Conservation (phyloP, 2,329 filamentous ascomycete genomes). For the Hypoxylon sp. region DNA sequence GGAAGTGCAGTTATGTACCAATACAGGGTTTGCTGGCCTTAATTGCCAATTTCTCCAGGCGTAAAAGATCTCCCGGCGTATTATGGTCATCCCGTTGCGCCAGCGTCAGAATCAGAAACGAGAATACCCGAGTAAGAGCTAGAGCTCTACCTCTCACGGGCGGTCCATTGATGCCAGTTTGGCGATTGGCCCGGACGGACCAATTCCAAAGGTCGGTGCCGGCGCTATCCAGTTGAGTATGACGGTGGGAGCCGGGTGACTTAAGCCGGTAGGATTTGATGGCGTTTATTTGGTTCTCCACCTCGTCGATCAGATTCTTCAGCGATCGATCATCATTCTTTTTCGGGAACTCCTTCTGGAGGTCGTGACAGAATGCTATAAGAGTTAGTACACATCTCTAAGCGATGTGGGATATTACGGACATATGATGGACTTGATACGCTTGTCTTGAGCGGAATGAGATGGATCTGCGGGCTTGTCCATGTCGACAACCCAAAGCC, state of each 20-base stretch:
- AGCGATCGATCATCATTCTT: constrained; percentile 40
- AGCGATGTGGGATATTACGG: constrained; percentile 37
- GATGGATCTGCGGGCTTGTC: constrained; percentile 17
- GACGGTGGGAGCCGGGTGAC: constrained; percentile 43
- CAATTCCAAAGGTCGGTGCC: constrained; percentile 73
- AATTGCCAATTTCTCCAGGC: constrained; percentile 69
- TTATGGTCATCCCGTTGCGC: constrained; percentile 51
- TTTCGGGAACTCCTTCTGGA: constrained; percentile 43
- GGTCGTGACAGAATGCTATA: constrained; percentile 41
- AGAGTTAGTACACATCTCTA: constrained; percentile 20
- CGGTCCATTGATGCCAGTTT: constrained; percentile 40
- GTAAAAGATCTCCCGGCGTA: constrained; percentile 53
- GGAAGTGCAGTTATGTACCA: constrained; percentile 54
- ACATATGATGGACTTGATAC: constrained; percentile 47
- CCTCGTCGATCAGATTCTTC: constrained; percentile 50
- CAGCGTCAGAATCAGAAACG: constrained; percentile 73
- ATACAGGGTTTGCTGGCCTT: constrained; percentile 72
- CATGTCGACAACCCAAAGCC: constrained; percentile 22
- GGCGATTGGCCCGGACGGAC: constrained; percentile 61
- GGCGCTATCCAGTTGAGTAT: constrained; percentile 60
- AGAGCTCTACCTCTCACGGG: constrained; percentile 47
- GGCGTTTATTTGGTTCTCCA: constrained; percentile 51
- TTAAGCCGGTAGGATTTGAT: constrained; percentile 47
- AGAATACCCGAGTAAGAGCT: constrained; percentile 59
- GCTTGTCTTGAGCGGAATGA: constrained; percentile 44